Evolutionary conservation across 2,329 filamentous ascomycete species (phyloP), one percentile per base, ranked within the genome.

Genomic region (Microdochium bolleyi): DNA sequence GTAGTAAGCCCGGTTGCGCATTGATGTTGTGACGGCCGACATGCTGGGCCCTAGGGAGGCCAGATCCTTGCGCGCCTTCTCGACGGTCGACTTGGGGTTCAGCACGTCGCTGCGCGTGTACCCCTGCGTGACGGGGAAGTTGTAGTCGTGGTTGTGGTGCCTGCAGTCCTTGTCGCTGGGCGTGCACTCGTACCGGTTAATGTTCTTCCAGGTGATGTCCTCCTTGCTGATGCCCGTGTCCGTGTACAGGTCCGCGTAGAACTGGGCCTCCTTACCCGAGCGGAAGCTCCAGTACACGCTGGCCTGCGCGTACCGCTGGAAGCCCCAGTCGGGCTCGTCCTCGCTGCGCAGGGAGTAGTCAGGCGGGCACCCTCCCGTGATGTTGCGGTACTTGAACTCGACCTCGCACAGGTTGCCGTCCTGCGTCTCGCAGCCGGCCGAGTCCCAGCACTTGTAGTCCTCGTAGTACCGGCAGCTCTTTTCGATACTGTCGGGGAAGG

Each of bases 181-280:
- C 49, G 34, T 37, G 24, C 30, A 24, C 16, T 48, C 24, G 19
- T 14, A 13, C 21, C 49, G 27, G 9, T 38, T 49, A 14, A 54
- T 48, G 19, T 51, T 53, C 27, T 32, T 49, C 30, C 55, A 54
- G 3, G n/a, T 48, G 38, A 55, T 55, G 51, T 55, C 53, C 25
- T 59, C 53, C 51, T 55, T 24, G 30, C 27, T 25, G 51, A 56
- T 56, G 24, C 56, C 56, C n/a, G 51, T 55, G 14, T 34, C 30
- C 21, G 48, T 52, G 51, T 50, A 50, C 1, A 58, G 53, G 25
- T 56, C 54, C 27, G 48, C 54, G 25, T 50, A 52, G 24, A 55
- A 55, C 37, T 22, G 49, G 51, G 50, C 50, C 27, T 38, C 37
- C 50, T 54, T 54, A 30, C 52, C 37, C 21, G 24, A 22, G n/a